These are phyloP conservation scores for Fraxinus sp. DNA, from an alignment of 305 asterid genomes.

Conservation along the genomic window DNA sequence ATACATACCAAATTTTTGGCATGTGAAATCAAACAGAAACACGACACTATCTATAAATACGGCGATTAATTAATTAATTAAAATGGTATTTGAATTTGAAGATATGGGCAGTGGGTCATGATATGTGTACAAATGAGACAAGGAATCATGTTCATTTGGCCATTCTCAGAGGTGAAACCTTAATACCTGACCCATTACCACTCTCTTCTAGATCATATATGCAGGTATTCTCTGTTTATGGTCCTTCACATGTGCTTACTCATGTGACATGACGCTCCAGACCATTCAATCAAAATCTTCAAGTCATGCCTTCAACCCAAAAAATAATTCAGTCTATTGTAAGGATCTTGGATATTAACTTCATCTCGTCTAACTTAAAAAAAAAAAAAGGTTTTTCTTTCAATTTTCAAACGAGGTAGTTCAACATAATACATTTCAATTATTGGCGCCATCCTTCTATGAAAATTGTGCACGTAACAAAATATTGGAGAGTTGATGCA, in stretches of 20 bases:
- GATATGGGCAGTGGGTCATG: slow-evolving; percentile 33
- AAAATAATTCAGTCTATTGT: not conserved
- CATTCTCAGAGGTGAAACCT: slow-evolving; percentile 9
- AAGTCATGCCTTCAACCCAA: slow-evolving; percentile 14
- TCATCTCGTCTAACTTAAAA: not conserved
- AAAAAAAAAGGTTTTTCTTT: not conserved
- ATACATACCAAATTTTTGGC: not conserved
- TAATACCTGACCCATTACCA: slow-evolving; percentile 11
- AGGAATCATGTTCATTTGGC: slow-evolving; percentile 27
- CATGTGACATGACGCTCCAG: slow-evolving; percentile 42
- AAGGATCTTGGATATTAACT: not conserved
- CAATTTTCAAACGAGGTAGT: not conserved
- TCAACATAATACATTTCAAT: not conserved
- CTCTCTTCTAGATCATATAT: not conserved
- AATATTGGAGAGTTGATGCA: not conserved
- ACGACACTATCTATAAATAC: not conserved
- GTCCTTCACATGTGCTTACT: slow-evolving; percentile 36
- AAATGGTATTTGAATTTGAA: not conserved
- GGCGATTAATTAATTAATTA: not conserved
- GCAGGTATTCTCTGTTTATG: slow-evolving; percentile 37
- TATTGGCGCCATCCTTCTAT: not conserved
- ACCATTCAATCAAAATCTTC: slow-evolving; percentile 25
- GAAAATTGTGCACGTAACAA: not conserved
- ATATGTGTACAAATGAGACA: slow-evolving; percentile 16
- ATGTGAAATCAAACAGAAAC: not conserved